These are phyloP conservation scores for Fusarium algeriense DNA, from an alignment of 2,329 filamentous ascomycete species.

Conservation along the genomic window DNA sequence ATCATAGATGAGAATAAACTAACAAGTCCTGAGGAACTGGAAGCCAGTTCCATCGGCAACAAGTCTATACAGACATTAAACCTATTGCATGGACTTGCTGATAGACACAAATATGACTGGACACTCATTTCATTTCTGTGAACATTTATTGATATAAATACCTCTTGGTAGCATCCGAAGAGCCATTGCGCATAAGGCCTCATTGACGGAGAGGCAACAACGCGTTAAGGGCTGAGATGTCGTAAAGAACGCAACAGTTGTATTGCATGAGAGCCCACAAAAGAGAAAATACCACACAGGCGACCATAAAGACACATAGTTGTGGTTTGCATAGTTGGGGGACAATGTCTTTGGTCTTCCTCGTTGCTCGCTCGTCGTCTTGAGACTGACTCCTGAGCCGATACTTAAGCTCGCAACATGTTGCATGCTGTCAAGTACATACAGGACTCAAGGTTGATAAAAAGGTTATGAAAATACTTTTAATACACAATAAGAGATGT, in stretches of 20 bases:
- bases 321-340: neutral
- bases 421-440: neutral
- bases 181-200: neutral
- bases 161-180: neutral
- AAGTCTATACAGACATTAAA: neutral
- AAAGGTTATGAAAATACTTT: neutral
- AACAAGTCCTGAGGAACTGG: neutral
- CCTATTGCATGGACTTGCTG: neutral
- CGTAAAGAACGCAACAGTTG: neutral
- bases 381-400: neutral
- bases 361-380: neutral
- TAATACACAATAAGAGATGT: neutral
- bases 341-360: neutral
- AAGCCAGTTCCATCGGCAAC: neutral
- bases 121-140: neutral
- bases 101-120: neutral
- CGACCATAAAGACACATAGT: neutral
- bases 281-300: too few relatives aligned
- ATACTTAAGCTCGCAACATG: neutral
- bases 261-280: neutral
- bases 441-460: neutral
- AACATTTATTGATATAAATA: neutral
- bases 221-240: neutral
- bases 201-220: neutral
- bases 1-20: neutral